Evolutionary conservation across 2,329 filamentous ascomycete genomes (phyloP), one percentile per base, ranked within the genome.

Genomic region (Coniochaeta sp.): DNA sequence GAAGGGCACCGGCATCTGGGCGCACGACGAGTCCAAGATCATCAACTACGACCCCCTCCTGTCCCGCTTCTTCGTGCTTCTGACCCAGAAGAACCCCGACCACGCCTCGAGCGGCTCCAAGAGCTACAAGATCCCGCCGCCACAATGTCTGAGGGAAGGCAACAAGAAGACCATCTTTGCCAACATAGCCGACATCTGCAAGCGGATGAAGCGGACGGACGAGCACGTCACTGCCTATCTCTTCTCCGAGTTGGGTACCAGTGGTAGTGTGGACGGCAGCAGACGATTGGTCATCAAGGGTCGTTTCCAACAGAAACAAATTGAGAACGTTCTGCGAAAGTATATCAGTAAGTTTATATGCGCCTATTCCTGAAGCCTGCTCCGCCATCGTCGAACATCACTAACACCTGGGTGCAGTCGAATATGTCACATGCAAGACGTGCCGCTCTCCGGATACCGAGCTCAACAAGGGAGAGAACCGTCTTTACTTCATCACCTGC

Each of bases 81-180:
- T 99, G 65, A 88, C 95, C 76, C 90, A 93, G 77, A 93, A 96
- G 82, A 96, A 99, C 81, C 95, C 95, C 69, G 95, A 99, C 74
- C 89, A 98, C 71, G 89, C 93, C 65, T 89, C 90, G 64, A 90
- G 87, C 74, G 91, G 91, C 67, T 87, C 88, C 71, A 95, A 92
- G 83, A 96, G 90, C 77, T 99, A 98, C 87, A 98, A 98, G 87
- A 99, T 99, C 68, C 95, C 95, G 58, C 95, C 95, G 59, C 95
- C 95, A 58, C 95, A 99, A 81, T 98, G 95, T 80, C 87, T 98
- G 73, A 93, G 95, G 80, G 95, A 99, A 92, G 95, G 95, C 75
- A 99, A 99, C 87, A 96, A 96, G 86, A 96, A 96, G 88, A 99
- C 95, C 64, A 96, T 99, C 72, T 99, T 99, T 72, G 95, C 93